Percentiles rank a stretch among this genome's conserved stretches.
Conservation (phyloP, 306 rosid species). For the barrel medic (Medicago truncatula) region MtrunA17r5.0-ANR NC_053049.1:45752001-45752500, state of each 20-base stretch:
- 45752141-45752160: conserved; percentile 54
- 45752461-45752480: too few relatives aligned
- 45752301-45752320: neutral
- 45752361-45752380: neutral
- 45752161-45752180: conserved; percentile 51
- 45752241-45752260: conserved; percentile 25
- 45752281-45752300: too few relatives aligned
- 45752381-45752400: neutral
- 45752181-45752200: conserved; percentile 51
- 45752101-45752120: conserved; percentile 72
- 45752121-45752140: conserved; percentile 76
- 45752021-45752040: conserved; percentile 76
- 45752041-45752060: conserved; percentile 59
- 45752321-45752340: neutral
- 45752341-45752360: neutral
- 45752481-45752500: too few relatives aligned
- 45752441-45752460: too few relatives aligned
- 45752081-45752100: conserved; percentile 80
- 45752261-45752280: conserved; percentile 15
- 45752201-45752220: neutral
- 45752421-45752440: neutral
- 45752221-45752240: neutral
- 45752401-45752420: neutral
- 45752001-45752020: conserved; percentile 82
- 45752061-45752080: conserved; percentile 66